phyloP scores from a whole-genome alignment of 176 grass and related monocot species.

The Urochloa ruziziensis region DNA sequence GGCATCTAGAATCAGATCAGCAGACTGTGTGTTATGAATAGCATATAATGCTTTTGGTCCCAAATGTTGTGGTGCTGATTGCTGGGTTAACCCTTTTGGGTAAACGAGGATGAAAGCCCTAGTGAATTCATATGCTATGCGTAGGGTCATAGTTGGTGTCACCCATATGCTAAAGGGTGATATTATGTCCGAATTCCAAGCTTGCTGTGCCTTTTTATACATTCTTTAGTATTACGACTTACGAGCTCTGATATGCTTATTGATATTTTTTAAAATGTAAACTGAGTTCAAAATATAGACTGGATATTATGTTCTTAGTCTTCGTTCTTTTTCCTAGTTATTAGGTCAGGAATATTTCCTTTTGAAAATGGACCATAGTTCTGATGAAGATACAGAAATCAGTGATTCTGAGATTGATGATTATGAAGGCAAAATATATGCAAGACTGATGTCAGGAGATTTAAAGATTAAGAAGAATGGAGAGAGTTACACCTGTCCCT shows the following conservation, averaged over 20 bases:
- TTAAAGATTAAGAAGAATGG: slow-evolving; percentile 43
- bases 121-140: background rate
- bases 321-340: background rate
- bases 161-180: background rate
- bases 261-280: slow-evolving; percentile 13
- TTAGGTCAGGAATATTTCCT: background rate
- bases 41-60: background rate
- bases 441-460: slow-evolving; percentile 45
- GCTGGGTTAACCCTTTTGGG: background rate
- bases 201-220: background rate
- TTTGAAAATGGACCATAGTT: slow-evolving; percentile 55
- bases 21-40: background rate
- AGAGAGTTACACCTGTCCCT: slow-evolving; percentile 61
- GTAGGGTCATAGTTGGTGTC: background rate
- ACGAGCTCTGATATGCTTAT: slow-evolving; percentile 6
- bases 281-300: background rate
- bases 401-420: slow-evolving; percentile 82
- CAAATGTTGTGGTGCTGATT: background rate
- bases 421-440: slow-evolving; percentile 53
- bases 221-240: background rate
- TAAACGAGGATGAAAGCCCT: background rate
- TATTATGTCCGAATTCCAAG: background rate
- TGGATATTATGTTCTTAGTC: slow-evolving; percentile 3
- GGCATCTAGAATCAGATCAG: background rate
- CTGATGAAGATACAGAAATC: slow-evolving; percentile 56